Evolutionary conservation across 148 eudicot genomes (phyloP).

Genomic region (Rheum nobile): DNA sequence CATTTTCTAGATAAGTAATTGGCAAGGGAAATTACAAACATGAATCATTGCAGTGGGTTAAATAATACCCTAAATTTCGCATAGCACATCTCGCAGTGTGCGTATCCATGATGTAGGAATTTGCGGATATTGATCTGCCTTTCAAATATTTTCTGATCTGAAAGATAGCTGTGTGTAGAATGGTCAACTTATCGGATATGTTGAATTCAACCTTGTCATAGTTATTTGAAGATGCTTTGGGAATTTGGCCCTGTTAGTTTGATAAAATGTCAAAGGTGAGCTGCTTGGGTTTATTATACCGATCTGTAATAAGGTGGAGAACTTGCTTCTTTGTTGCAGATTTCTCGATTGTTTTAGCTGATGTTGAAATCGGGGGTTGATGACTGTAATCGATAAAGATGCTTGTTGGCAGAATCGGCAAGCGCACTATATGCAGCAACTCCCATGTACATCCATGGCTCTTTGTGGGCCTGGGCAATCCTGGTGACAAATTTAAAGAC

Average conservation of each 20-base stretch:
- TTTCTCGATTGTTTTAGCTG: neutral
- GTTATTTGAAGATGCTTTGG: too few relatives aligned
- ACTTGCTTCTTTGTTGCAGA: neutral
- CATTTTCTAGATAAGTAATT: too few relatives aligned
- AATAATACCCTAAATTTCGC: too few relatives aligned
- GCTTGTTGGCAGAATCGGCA: conserved; percentile 7
- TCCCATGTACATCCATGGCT: conserved; percentile 57
- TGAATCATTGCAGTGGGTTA: too few relatives aligned
- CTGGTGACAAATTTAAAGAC: conserved; percentile 68
- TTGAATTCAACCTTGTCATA: too few relatives aligned
- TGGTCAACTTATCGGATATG: too few relatives aligned
- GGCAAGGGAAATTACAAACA: too few relatives aligned
- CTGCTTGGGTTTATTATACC: neutral
- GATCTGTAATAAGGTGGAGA: neutral
- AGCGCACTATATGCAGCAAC: conserved; percentile 24
- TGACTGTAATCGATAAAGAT: neutral
- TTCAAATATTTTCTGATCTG: too few relatives aligned
- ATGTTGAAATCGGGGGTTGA: neutral
- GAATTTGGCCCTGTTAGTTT: neutral
- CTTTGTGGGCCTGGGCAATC: conserved; percentile 83
- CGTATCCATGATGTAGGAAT: too few relatives aligned
- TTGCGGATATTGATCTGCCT: too few relatives aligned
- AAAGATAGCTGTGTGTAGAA: too few relatives aligned
- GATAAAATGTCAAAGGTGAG: neutral
- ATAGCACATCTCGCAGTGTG: too few relatives aligned